Evolutionary conservation across 768 basidiomycete genomes (phyloP), one percentile per base, ranked within the genome.

Genomic region (Lentinula raphanica): DNA sequence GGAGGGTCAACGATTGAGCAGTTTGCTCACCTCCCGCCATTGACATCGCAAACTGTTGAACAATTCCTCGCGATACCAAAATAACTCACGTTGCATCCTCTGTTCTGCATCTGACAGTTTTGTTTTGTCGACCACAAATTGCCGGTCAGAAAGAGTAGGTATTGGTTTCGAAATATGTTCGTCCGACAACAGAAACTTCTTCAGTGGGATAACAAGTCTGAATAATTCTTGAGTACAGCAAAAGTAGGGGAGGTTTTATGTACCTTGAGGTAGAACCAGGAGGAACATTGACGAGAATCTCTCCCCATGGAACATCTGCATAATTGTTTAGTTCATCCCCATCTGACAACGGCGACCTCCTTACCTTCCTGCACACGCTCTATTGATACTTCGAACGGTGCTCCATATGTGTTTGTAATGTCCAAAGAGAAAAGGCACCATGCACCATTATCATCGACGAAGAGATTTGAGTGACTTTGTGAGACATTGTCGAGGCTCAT

Each of bases 21-120:
- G n/a, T n/a, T n/a, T n/a, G n/a, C n/a, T n/a, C 59, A 93, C 95
- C 83, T 98, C 97, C 66, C 81, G 81, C 97, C 97, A 99, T 17
- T 75, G 77, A 9, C 88, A 88, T 12, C 73, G 75, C 13, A 98
- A 68, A 50, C 74, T 71, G 46, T 82, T 82, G 65, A 98, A 81
- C 9, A 99, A 72, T 61, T 88, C 85, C 69, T 99, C 95, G 35
- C 95, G 80, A 68, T 97, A 96, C 97, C 97, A 99, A 74, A 98
- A 99, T 15, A 95, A 68, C 67, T 94, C 90, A 38, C 85, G 79
- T 67, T 93, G 88, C 9, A 76, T 66, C 42, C 75, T 76, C 60
- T 88, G 80, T 62, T 92, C 87, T 45, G 71, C 73, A 11, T 71
- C 67, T 1, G 86, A 80, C 58, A 90, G 72, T 49, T 75, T 80